Base-by-base conservation (phyloP, 148 eudicot genomes). In the Dianthus caryophyllus region DNA sequence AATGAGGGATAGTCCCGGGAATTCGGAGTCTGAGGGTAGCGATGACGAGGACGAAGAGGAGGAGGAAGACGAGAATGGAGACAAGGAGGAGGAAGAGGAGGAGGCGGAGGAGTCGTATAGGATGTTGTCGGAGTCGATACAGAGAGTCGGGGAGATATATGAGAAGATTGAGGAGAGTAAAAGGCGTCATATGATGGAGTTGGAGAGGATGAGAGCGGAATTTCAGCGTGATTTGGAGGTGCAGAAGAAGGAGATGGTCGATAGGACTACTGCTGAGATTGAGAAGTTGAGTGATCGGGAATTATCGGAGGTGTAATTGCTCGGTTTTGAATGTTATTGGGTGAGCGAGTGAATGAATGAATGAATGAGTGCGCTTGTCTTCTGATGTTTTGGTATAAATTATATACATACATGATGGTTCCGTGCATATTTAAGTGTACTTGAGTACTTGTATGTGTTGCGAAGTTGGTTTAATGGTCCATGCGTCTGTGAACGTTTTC, bases 1-100 rank as follows among this genome's bases (percentile, higher is more conserved):
- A 70, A 81, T 94, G 96, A 83, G 96, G 75, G 98, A 93, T 75
- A 94, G 98, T 43, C 98, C 98, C 0, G 96, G 79, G 18, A 82
- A 83, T 69, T 83, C 88, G 22, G 85, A 84, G 65, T 77, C 80
- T 0, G 85, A 75, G 54, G 84, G 43, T 1, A 83, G 83, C 0
- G 81, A 75, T 3, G 88, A 78, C 1, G 88, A 64, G 1, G 83
- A 76, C 5, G 74, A 58, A 7, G 77, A 82, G 0, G 80, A 38
- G 11, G 46, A 36, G 12, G 64, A 30, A 1, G 69, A 75, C 13
- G 74, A 56, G 1, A 73, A 29, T 36, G 64, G 71, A 4, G 74
- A 80, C 17, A 70, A 60, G 15, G 76, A 53, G 49, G 78, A 63
- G 13, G 77, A 52, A 33, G 80, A 71, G 33, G 83, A 27, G 24